Conservation (phyloP, 108 stramenopile species). For the Skeletonema menzelii region DNA sequence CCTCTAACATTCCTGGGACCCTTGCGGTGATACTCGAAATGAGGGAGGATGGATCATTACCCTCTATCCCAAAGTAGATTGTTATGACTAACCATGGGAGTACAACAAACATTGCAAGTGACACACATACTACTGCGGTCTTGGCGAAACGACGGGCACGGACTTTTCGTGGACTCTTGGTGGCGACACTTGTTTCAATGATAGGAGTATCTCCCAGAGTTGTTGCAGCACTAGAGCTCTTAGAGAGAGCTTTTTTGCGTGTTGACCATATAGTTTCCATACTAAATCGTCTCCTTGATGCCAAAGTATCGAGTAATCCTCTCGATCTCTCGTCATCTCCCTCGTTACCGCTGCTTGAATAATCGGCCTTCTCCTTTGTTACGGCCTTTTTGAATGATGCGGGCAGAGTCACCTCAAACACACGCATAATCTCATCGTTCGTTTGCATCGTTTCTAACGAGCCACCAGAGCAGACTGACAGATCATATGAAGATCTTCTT, state of each 20-base stretch:
- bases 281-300: neutral
- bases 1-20: neutral
- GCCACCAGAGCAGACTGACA: neutral
- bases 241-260: neutral
- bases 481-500: neutral
- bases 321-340: neutral
- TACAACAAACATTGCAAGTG: neutral
- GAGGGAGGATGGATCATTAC: neutral
- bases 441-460: neutral
- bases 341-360: neutral
- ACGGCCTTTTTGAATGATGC: neutral
- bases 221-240: neutral
- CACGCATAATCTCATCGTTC: neutral
- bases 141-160: neutral
- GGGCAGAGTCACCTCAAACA: neutral
- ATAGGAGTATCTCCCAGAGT: neutral
- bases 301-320: neutral
- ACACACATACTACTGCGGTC: neutral
- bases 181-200: neutral
- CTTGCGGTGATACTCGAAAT: neutral
- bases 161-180: neutral
- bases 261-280: neutral
- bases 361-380: neutral
- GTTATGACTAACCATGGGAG: neutral
- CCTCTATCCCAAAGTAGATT: neutral